Percentiles rank a stretch among this genome's conserved stretches.
phyloP scores from a whole-genome alignment of 2,329 filamentous ascomycete genomes.

The Aspergillus texensis region DNA sequence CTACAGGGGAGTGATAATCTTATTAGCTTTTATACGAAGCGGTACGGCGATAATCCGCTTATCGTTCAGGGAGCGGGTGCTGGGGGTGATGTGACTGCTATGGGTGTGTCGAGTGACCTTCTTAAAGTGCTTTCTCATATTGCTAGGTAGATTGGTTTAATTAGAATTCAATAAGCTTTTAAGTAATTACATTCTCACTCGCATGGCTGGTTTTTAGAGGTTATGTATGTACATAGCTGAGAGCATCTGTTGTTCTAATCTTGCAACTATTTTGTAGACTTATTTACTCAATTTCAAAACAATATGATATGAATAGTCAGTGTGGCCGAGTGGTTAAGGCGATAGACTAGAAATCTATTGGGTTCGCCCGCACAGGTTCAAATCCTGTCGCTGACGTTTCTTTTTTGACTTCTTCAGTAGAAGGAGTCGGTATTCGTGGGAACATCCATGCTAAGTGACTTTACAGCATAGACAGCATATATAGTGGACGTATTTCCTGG shows the following conservation, averaged over 20 bases:
- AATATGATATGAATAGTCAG: not conserved
- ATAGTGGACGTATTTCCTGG: not conserved
- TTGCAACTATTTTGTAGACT: too few relatives aligned
- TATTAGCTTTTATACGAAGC: not conserved
- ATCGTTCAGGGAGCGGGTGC: not conserved
- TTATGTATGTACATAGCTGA: too few relatives aligned
- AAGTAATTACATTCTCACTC: too few relatives aligned
- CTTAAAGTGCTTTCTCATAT: not conserved
- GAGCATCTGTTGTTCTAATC: rapidly evolving
- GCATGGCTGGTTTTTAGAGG: too few relatives aligned
- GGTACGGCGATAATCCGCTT: not conserved
- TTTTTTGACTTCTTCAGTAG: not conserved
- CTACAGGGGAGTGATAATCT: not conserved
- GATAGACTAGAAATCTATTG: not conserved
- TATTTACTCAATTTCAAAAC: rapidly evolving
- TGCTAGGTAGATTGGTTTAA: not conserved
- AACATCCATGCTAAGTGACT: not conserved
- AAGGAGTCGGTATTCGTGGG: too few relatives aligned
- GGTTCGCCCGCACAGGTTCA: not conserved
- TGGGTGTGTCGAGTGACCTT: not conserved
- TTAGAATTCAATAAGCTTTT: too few relatives aligned
- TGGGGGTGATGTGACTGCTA: not conserved
- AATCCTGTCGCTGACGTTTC: not conserved
- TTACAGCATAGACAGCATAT: not conserved
- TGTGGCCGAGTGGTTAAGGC: not conserved